Evolutionary conservation across 306 rosid species (phyloP), one percentile per base, ranked within the genome.

Genomic region (Pterocarpus macrocarpus): DNA sequence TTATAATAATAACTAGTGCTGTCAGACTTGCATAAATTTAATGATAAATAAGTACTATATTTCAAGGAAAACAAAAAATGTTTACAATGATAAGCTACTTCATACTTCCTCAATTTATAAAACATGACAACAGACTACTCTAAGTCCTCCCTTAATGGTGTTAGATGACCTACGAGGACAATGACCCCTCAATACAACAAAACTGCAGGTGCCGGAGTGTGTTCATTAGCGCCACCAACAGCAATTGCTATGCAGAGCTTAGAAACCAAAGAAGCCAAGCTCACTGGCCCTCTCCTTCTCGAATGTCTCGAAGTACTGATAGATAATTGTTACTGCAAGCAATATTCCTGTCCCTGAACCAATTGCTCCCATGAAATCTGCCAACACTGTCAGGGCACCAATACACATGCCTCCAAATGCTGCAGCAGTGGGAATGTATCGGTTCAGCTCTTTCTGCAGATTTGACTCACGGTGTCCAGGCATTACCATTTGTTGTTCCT

Each of bases 401-500:
- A 94, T 92, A 80, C 98, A 92, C 17, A 94, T 87, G 82, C 98
- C 98, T 80, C 97, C 97, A 9, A 94, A 92, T 43, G 97, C 97
- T 3, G 98, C 97, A 0, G 98, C 98, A 0, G 98, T 94, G 64
- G 98, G 97, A 28, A 94, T 94, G 86, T 94, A 92, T 64, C 97
- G 90, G 85, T 94, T 91, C 70, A 92, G 85, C 81, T 94, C 97
- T 71, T 88, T 94, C 87, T 94, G 97, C 78, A 94, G 82, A 86
- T 94, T 94, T 10, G 97, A 92, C 76, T 92, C 97, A 22, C 97
- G 90, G 74, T 94, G 98, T 53, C 97, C 97, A 11, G 97, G 98
- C 94, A 94, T 92, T 70, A 92, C 97, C 97, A 94, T 94, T 91
- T 91, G 97, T 92, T 94, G 98, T 77, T 94, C 98, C 98, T 94